phyloP scores from a whole-genome alignment of 257 asterid species.

The Striga asiatica region DNA sequence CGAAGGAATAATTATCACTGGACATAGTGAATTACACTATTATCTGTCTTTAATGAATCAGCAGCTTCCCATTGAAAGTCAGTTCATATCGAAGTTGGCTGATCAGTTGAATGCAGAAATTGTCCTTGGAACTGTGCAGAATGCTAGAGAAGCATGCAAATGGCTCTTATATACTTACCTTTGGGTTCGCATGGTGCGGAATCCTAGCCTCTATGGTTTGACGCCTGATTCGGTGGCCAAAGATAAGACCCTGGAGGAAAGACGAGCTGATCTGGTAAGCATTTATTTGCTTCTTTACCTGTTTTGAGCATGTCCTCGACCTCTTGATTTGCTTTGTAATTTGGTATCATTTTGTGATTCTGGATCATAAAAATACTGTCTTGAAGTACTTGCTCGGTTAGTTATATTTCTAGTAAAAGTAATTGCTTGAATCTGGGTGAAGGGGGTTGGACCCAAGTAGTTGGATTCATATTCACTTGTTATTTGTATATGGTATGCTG shows the following conservation, averaged over 20 bases:
- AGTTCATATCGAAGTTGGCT: conserved; percentile 47
- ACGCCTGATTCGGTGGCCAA: conserved; percentile 28
- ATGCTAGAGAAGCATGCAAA: conserved; percentile 55
- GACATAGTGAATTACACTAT: conserved; percentile 46
- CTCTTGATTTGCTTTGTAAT: neutral
- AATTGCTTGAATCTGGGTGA: neutral
- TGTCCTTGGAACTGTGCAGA: conserved; percentile 56
- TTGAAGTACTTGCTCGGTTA: neutral
- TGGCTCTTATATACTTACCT: conserved; percentile 52
- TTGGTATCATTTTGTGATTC: neutral
- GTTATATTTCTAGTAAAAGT: neutral
- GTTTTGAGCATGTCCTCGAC: neutral
- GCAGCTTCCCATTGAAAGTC: conserved; percentile 63
- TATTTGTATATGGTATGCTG: too few relatives aligned
- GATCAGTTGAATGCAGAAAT: conserved; percentile 60
- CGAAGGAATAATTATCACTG: conserved; percentile 54
- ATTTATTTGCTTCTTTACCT: neutral
- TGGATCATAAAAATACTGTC: neutral
- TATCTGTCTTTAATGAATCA: conserved; percentile 53
- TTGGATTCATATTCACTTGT: too few relatives aligned
- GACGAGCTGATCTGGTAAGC: conserved; percentile 53
- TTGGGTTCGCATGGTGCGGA: conserved; percentile 45
- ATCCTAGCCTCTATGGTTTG: conserved; percentile 51
- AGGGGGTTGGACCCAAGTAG: neutral
- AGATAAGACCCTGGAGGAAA: conserved; percentile 39